Evolutionary conservation across 1,284 basidiomycete species (phyloP), one percentile per base, ranked within the genome.

Genomic region (Rhodotorula sp.): DNA sequence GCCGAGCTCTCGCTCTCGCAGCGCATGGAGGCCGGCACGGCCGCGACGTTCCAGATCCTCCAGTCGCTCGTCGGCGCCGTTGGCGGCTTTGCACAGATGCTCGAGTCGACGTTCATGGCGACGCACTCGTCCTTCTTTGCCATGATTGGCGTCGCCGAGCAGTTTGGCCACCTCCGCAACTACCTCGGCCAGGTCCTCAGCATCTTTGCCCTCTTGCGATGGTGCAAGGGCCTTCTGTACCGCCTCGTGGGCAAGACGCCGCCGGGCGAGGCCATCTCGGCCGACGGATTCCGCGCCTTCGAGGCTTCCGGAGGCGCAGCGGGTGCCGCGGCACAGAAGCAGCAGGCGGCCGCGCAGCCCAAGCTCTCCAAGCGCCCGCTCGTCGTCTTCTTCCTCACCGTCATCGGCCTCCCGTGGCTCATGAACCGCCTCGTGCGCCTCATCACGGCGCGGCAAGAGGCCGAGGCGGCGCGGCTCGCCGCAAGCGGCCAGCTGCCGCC

Each of bases 71-170:
- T 99, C 56, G 92, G 94, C 75, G 97, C 96, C 3, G 97, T 99
- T 82, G 88, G 90, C 0, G 95, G 95, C 19, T 90, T 99, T 72
- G 91, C 97, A 0, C 97, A 99, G 82, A 96, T 99, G 88, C 89
- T 99, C 77, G 96, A 99, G 82, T 91, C 88, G 55, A 99, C 97
- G 7, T 99, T 97, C 83, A 93, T 98, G 91, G 97, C 97, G 7
- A 99, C 97, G 0, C 97, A 99, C 54, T 94, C 92, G 7, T 91
- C 89, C 56, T 99, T 99, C 84, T 99, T 98, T 81, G 96, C 96
- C 71, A 97, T 99, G 91, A 93, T 98, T 67, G 93, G 94, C 72
- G 95, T 99, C 44, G 88, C 95, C 53, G 96, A 99, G 80, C 97
- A 99, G 81, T 91, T 99, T 79, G 89, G 90, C 13, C 90, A 91